phyloP scores from a whole-genome alignment of 345 rosid species.

The Bruguiera parviflora region DNA sequence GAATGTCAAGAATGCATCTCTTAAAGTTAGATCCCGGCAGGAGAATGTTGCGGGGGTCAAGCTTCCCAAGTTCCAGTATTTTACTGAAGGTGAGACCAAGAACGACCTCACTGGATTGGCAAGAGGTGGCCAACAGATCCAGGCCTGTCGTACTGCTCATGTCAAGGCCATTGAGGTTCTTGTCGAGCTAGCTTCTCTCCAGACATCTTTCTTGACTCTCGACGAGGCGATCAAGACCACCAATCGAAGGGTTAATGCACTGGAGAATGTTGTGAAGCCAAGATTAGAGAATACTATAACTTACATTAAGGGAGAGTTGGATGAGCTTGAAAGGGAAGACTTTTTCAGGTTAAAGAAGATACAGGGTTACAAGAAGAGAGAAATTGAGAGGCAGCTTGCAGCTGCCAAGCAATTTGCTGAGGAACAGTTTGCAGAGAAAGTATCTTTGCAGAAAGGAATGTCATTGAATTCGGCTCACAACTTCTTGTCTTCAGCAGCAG shows the following conservation, averaged over 20 bases:
- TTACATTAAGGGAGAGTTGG: conserved; percentile 86
- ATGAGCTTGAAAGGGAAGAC: conserved; percentile 91
- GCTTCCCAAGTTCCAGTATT: conserved; percentile 81
- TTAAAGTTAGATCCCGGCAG: conserved; percentile 73
- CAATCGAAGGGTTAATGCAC: conserved; percentile 82
- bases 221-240: conserved; percentile 96
- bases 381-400: conserved; percentile 50
- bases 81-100: conserved; percentile 79
- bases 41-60: conserved; percentile 92
- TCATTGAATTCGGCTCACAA: conserved; percentile 59
- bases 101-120: conserved; percentile 90
- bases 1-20: conserved; percentile 73
- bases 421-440: conserved; percentile 58
- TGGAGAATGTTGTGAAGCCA: conserved; percentile 92
- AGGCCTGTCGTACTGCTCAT: conserved; percentile 83
- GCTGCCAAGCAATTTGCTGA: conserved; percentile 58
- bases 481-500: conserved; percentile 49
- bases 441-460: conserved; percentile 72
- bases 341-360: conserved; percentile 93
- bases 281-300: conserved; percentile 78
- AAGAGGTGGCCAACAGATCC: conserved; percentile 92
- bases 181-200: conserved; percentile 92
- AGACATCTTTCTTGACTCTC: conserved; percentile 88
- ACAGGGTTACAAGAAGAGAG: conserved; percentile 80
- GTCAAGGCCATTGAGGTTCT: conserved; percentile 86